phyloP scores from a whole-genome alignment of 768 basidiomycete genomes.

The Chalciporus sphaerocephalus region DNA sequence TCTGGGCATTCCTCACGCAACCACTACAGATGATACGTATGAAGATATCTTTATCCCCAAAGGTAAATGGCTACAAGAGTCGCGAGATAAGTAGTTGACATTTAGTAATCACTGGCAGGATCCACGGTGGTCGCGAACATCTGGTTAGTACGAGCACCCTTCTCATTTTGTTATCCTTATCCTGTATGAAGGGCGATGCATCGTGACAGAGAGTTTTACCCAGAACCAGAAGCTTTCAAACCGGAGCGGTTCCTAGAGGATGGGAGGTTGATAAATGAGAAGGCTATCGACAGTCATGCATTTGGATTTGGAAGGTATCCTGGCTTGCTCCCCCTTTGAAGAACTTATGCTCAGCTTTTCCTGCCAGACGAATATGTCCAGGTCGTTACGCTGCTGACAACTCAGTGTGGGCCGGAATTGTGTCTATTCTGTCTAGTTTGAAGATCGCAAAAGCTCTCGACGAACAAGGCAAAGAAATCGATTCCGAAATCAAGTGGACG shows the following conservation, averaged over 20 bases:
- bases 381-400: constrained; percentile 29
- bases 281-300: neutral
- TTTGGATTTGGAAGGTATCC: constrained; percentile 27
- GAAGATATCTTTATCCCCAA: constrained; percentile 21
- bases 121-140: constrained; percentile 16
- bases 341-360: neutral
- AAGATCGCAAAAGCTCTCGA: constrained; percentile 24
- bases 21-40: constrained; percentile 17
- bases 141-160: constrained; percentile 9
- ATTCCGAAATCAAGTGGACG: constrained; percentile 11
- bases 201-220: too few relatives aligned
- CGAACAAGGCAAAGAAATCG: constrained; percentile 26
- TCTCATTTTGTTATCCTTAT: neutral
- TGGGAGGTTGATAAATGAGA: constrained; percentile 6
- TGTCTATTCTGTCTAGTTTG: constrained; percentile 23
- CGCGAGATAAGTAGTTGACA: neutral
- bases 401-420: constrained; percentile 29
- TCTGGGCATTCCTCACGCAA: constrained; percentile 17
- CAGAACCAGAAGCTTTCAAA: too few relatives aligned
- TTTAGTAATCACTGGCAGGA: constrained; percentile 10
- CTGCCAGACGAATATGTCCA: constrained; percentile 28
- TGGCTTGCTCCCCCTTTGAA: neutral
- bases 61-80: constrained; percentile 8
- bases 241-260: neutral
- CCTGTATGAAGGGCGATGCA: too few relatives aligned